phyloP scores from a whole-genome alignment of 805 yeast genomes.

The Aciculoconidium aculeatum region DNA sequence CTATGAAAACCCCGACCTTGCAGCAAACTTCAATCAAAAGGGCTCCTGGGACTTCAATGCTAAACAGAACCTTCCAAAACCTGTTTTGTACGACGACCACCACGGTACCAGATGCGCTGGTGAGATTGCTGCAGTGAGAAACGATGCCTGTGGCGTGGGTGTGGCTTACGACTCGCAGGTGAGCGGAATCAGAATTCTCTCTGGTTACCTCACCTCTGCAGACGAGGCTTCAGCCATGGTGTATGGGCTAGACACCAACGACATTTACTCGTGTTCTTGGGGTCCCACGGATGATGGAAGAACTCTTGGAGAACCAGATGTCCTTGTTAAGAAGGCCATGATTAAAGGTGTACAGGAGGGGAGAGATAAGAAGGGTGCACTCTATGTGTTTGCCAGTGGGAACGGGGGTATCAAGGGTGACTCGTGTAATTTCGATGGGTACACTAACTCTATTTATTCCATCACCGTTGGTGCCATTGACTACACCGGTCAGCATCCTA shows the following conservation, averaged over 20 bases:
- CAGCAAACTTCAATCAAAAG: slow-evolving; percentile 57
- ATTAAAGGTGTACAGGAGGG: slow-evolving; percentile 83
- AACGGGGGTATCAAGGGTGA: slow-evolving; percentile 83
- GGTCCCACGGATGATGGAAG: slow-evolving; percentile 94
- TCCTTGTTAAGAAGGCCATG: slow-evolving; percentile 73
- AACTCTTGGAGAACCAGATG: slow-evolving; percentile 80
- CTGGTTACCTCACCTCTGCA: slow-evolving; percentile 72
- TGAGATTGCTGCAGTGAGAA: slow-evolving; percentile 87
- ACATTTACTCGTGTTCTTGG: slow-evolving; percentile 97
- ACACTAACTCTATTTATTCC: slow-evolving; percentile 91
- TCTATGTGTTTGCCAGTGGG: slow-evolving; percentile 94
- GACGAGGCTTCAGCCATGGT: slow-evolving; percentile 90
- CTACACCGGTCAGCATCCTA: slow-evolving; percentile 78
- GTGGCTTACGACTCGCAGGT: slow-evolving; percentile 87
- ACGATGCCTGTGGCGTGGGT: slow-evolving; percentile 91
- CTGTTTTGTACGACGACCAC: slow-evolving; percentile 72
- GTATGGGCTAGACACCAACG: slow-evolving; percentile 75
- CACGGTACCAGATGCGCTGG: slow-evolving; percentile 99
- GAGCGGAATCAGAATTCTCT: slow-evolving; percentile 83
- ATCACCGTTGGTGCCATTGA: slow-evolving; percentile 95
- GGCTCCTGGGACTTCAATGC: slow-evolving; percentile 96
- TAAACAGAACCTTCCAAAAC: slow-evolving; percentile 69
- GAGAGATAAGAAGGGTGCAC: slow-evolving; percentile 70
- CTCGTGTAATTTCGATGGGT: slow-evolving; percentile 95
- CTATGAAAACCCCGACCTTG: slow-evolving; percentile 67